Conservation (phyloP, 176 grass and related monocot genomes). For the Alloteropsis semialata region DNA sequence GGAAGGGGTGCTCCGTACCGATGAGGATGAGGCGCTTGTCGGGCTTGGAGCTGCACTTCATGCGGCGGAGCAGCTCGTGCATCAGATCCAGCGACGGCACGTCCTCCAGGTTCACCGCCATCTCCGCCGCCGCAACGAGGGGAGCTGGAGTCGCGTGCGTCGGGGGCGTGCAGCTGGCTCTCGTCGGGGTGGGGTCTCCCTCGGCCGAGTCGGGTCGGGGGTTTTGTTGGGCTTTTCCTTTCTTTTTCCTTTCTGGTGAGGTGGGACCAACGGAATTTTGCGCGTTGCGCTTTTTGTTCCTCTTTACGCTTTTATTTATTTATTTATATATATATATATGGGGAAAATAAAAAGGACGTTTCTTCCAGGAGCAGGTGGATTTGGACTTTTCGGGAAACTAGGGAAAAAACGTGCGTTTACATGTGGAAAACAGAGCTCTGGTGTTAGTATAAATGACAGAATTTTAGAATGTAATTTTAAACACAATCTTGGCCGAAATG, state of each 20-base stretch:
- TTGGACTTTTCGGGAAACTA: background rate
- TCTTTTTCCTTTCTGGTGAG: background rate
- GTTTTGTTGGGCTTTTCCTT: conserved; percentile 11
- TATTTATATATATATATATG: background rate
- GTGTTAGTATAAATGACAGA: too few species aligned
- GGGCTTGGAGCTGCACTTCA: conserved; percentile 91
- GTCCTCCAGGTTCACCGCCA: conserved; percentile 79
- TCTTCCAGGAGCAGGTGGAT: background rate
- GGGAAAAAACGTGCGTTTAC: too few species aligned
- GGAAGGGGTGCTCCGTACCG: conserved; percentile 25
- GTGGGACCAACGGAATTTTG: background rate
- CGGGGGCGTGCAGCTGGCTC: background rate
- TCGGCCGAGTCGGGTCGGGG: background rate
- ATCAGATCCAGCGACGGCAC: conserved; percentile 91
- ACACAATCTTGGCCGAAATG: too few species aligned
- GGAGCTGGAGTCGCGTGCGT: background rate
- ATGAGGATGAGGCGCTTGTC: conserved; percentile 96
- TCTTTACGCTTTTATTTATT: background rate
- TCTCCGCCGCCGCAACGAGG: background rate
- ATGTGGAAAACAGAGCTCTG: too few species aligned
- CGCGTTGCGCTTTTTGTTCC: background rate
- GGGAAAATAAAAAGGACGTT: background rate
- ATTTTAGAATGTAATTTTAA: too few species aligned
- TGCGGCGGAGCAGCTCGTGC: conserved; percentile 87
- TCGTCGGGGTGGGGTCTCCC: background rate